Evolutionary conservation across 805 yeast species (phyloP), one percentile per base, ranked within the genome.

Genomic region (Ogataea henricii): DNA sequence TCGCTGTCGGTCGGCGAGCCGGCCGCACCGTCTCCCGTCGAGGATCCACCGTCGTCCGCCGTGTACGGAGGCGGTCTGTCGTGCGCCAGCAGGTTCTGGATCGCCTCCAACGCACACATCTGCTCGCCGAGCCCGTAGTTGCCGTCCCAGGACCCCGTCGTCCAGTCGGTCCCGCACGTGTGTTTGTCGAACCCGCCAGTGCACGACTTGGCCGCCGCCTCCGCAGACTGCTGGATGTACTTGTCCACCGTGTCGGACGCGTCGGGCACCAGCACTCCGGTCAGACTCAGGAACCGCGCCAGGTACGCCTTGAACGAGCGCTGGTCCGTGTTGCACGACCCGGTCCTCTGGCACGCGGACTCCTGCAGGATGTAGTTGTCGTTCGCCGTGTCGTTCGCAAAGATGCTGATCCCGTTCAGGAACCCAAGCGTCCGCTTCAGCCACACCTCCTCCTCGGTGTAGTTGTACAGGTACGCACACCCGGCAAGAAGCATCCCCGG

Each of bases 221-320:
- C 50, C 2, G 89, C 87, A 43, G 86, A 77, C 2, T 73, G 58
- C 34, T 68, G 64, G 13, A 80, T 45, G 62, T 70, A 69, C 8
- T 57, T 39, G 46, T 65, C 62, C 43, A 79, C 71, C 3, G 60
- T 55, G 34, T 67, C 68, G 30, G 63, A 61, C 1, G 80, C 70
- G 20, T 70, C 71, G 4, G 96, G 96, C 1, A 80, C 85, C 65
- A 92, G 67, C 41, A 79, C 74, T 0, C 92, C 82, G 1, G 96
- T 85, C 45, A 80, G 68, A 1, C 90, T 94, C 63, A 91, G 66
- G 64, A 83, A 83, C 47, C 96, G 73, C 1, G 89, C 64, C 57
- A 88, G 77, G 57, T 85, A 87, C 1, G 96, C 96, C 71, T 87
- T 89, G 77, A 92, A 91, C n/a, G 94, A 82, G 50, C 96, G 76